A percentile compares a stretch with the other conserved stretches of the same genome.
These are phyloP conservation scores for Ophiostoma tasmaniense DNA, from an alignment of 2,329 filamentous ascomycete genomes.

Conservation along the genomic window DNA sequence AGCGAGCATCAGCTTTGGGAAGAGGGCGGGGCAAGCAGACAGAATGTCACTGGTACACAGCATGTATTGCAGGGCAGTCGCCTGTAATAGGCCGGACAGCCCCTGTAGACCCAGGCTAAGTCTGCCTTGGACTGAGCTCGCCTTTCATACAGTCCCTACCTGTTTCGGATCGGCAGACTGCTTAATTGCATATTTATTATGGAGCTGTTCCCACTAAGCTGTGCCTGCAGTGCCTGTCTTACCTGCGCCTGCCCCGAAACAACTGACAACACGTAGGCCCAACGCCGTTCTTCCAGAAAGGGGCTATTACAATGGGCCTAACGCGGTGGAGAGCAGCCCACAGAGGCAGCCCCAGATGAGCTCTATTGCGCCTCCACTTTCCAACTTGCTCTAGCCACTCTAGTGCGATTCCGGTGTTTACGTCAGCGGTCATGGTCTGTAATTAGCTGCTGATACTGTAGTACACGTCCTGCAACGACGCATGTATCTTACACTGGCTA, in stretches of 20 bases:
- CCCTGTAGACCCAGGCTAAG: background rate
- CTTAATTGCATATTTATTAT: background rate
- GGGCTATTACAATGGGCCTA: background rate
- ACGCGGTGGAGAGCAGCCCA: slow-evolving; percentile 1
- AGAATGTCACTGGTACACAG: background rate
- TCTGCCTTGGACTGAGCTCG: slow-evolving; percentile 1
- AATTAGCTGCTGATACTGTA: slow-evolving; percentile 14
- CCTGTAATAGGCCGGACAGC: background rate
- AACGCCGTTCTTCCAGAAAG: background rate
- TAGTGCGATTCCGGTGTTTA: slow-evolving; percentile 6
- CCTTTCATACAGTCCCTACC: background rate
- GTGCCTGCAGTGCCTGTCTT: background rate
- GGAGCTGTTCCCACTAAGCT: background rate
- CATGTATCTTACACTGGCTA: slow-evolving; percentile 8
- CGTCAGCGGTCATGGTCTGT: slow-evolving; percentile 1
- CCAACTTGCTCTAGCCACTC: background rate
- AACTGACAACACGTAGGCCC: background rate
- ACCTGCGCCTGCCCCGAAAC: background rate
- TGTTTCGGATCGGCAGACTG: background rate
- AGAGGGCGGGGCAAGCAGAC: slow-evolving; percentile 11
- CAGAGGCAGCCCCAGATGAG: slow-evolving; percentile 4
- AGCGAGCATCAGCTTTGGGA: slow-evolving; percentile 4
- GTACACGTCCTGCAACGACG: background rate
- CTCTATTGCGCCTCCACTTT: slow-evolving; percentile 1
- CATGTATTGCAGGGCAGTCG: background rate